Base-by-base conservation (phyloP, 805 yeast genomes). In the Sugiyamaella qingdaonensis region DNA sequence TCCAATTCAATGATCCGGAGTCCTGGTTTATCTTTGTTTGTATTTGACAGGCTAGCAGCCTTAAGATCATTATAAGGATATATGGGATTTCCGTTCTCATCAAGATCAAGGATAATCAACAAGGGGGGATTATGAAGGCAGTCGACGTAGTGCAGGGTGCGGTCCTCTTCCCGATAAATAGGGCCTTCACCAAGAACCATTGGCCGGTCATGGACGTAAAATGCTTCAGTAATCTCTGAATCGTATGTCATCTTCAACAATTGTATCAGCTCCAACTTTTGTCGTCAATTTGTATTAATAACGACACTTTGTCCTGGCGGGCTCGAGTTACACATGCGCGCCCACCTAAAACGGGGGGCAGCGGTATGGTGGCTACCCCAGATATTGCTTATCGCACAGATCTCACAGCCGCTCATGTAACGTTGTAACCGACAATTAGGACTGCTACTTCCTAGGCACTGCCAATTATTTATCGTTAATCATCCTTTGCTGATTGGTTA, bases 91-190 rank as follows among this genome's bases (percentile, higher is more conserved):
- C 67, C 68, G 13, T 65, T 59, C 21, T 48, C 56, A 51, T 64
- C 64, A 18, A 68, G 18, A 29, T 56, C 49, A n/a, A 67, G 52
- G 24, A 67, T 64, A 53, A 64, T 67, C 19, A 67, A 56, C 48
- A 67, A 66, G n/a, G 52, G 51, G 8, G 57, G 55, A 11, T 63
- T 60, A 32, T 63, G 58, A 32, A 62, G 55, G 47, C 68, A 64
- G 58, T 69, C 73, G 39, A 63, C 65, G 52, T 64, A 69, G 57
- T 69, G 72, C 42, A 69, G 59, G 19, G 72, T 68, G 54, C 54
- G 46, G 59, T 69, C 72, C 13, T 59, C 57, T 24, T 51, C 55
- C 4, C 73, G 62, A 61, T 62, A 69, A 35, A 68, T 65, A 2
- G 68, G 68, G 19, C 66, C 72, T 53, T 69, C 73, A n/a, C 72